Conservation (phyloP, 2,329 filamentous ascomycete genomes). For the Talaromyces funiculosus region DNA sequence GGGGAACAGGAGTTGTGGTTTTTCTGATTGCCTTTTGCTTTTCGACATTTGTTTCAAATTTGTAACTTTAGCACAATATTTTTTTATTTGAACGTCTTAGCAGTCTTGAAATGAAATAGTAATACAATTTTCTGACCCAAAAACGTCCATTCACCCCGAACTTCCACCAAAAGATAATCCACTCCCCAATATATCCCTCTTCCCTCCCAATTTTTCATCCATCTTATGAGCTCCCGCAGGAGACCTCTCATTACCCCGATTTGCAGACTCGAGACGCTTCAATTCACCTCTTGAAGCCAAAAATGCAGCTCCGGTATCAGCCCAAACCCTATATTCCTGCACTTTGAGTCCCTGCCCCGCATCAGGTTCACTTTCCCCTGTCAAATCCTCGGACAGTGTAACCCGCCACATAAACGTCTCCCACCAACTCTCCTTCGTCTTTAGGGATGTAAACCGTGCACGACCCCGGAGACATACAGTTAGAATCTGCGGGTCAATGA, state of each 20-base stretch:
- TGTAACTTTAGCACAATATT: conserved; percentile 8
- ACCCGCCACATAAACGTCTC: conserved; percentile 39
- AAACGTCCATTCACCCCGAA: conserved; percentile 10
- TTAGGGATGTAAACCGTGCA: conserved; percentile 30
- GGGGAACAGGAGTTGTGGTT: conserved; percentile 6
- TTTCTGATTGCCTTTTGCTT: background rate
- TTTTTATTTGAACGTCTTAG: background rate
- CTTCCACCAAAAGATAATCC: conserved; percentile 20
- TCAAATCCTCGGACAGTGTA: conserved; percentile 27
- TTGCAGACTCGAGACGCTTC: conserved; percentile 12
- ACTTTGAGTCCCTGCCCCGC: conserved; percentile 24
- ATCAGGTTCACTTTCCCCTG: conserved; percentile 9
- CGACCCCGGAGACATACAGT: conserved; percentile 31
- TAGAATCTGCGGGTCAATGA: conserved; percentile 30
- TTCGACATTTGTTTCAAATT: background rate
- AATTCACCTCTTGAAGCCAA: conserved; percentile 29
- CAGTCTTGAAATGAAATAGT: background rate
- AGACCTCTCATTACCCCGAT: conserved; percentile 4
- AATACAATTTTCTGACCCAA: background rate
- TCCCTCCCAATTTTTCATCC: background rate
- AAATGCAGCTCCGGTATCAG: conserved; percentile 42
- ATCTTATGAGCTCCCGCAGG: conserved; percentile 11
- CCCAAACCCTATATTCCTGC: conserved; percentile 40
- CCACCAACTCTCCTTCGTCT: conserved; percentile 34
- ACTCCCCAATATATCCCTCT: conserved; percentile 18